These are phyloP conservation scores for Yamadazyma scolyti DNA, from an alignment of 805 yeast genomes.

Conservation along the genomic window DNA sequence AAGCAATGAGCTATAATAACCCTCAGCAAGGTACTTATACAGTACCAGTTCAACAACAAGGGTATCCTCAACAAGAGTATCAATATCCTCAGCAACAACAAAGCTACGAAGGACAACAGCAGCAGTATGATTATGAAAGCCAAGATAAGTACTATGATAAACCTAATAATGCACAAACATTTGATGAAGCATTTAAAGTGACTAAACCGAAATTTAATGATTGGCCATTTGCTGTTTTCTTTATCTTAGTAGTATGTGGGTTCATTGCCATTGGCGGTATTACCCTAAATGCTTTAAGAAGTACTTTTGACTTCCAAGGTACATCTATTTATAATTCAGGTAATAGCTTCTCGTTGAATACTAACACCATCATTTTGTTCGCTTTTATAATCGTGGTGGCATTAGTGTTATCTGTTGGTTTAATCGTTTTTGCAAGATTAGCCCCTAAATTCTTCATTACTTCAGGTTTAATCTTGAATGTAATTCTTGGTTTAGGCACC, in stretches of 20 bases:
- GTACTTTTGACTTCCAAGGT: slow-evolving; percentile 54
- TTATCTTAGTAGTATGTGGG: slow-evolving; percentile 48
- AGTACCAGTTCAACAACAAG: slow-evolving; percentile 14
- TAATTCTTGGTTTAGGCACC: slow-evolving; percentile 68
- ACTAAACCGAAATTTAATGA: slow-evolving; percentile 65
- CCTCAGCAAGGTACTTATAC: slow-evolving; percentile 5
- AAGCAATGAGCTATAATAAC: slow-evolving; percentile 11
- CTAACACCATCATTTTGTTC: slow-evolving; percentile 70
- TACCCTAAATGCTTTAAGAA: slow-evolving; percentile 60
- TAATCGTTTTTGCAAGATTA: slow-evolving; percentile 59
- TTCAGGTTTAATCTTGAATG: slow-evolving; percentile 63
- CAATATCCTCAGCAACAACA: slow-evolving; percentile 4
- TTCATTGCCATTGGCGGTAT: slow-evolving; percentile 69
- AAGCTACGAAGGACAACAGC: slow-evolving; percentile 6
- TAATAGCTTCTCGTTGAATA: slow-evolving; percentile 61
- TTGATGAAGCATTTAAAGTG: slow-evolving; percentile 67
- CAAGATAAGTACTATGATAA: slow-evolving; percentile 24
- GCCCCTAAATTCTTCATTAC: slow-evolving; percentile 67
- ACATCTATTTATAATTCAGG: slow-evolving; percentile 54
- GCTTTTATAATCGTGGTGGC: slow-evolving; percentile 62
- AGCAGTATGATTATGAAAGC: slow-evolving; percentile 24
- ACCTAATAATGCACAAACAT: slow-evolving; percentile 35
- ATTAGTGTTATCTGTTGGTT: slow-evolving; percentile 51
- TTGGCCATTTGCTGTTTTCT: slow-evolving; percentile 61
- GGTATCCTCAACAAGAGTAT: slow-evolving; percentile 8